These are phyloP conservation scores for Eucalyptus cloeziana DNA, from an alignment of 345 rosid genomes.

Conservation along the genomic window DNA sequence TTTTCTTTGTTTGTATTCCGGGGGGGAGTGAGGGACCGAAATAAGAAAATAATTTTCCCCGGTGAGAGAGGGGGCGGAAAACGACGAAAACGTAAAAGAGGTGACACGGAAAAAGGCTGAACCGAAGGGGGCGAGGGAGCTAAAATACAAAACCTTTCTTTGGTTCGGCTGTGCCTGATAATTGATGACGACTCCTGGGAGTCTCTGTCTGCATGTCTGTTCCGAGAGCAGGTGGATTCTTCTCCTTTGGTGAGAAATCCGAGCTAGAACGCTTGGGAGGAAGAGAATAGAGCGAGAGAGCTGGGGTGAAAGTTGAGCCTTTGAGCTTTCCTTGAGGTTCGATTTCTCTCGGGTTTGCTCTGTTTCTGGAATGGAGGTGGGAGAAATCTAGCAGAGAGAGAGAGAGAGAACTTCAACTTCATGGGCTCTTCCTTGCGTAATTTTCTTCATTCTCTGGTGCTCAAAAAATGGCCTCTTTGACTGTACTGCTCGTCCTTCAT, in stretches of 20 bases:
- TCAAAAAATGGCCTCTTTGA: not conserved
- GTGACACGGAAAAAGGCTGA: not conserved
- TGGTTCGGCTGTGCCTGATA: not conserved
- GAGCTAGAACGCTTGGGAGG: conserved; percentile 2
- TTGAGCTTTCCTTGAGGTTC: not conserved
- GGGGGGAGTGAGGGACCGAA: not conserved
- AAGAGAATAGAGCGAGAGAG: conserved; percentile 1
- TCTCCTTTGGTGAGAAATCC: not conserved
- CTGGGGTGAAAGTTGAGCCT: not conserved
- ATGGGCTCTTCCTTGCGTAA: not conserved
- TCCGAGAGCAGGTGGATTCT: conserved; percentile 2
- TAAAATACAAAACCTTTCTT: not conserved
- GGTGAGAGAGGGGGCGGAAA: not conserved
- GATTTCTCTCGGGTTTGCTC: not conserved
- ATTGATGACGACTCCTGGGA: conserved; percentile 18
- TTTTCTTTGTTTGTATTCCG: not conserved
- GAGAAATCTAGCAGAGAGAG: not conserved
- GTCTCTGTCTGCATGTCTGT: conserved; percentile 15
- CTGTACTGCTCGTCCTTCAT: not conserved
- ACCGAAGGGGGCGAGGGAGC: not conserved
- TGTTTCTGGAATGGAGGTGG: conserved; percentile 13
- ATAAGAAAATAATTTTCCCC: not conserved
- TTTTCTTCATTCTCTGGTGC: not conserved
- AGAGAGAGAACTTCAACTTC: not conserved
- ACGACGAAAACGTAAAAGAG: not conserved